Evolutionary conservation across 2,329 filamentous ascomycete genomes (phyloP), one percentile per base, ranked within the genome.

Genomic region (Xylariaceae sp.): DNA sequence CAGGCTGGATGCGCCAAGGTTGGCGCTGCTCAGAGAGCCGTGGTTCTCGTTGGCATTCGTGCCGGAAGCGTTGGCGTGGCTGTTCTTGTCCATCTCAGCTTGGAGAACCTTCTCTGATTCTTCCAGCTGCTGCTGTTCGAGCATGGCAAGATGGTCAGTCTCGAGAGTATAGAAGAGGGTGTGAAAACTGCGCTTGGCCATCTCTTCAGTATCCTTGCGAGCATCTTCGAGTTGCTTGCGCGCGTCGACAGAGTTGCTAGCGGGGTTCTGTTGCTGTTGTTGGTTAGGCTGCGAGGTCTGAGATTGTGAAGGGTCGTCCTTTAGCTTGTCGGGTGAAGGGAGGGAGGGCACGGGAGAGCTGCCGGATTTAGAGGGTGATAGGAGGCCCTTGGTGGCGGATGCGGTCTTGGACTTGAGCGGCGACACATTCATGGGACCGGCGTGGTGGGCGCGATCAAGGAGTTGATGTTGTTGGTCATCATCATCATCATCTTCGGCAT

Each of bases 91-190:
- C 76, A 95, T 93, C 68, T 98, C 93, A 12, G 91, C 91, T 66
- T 97, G 92, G 8, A 97, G 85, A 64, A 95, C 90, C 64, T 94
- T 86, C 65, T 98, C 93, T 1, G 94, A 90, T 65, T 97, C 93
- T 62, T 98, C 93, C 21, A 98, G 77, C 66, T 92, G 89, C 66
- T 97, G 90, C 67, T 98, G 93, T 66, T 98, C 93, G 46, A 97
- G 70, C 93, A 98, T 97, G 39, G 93, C 93, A 58, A 92, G 89
- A 44, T 88, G 82, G 64, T 98, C 93, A 64, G 92, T 93, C 67
- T 98, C 93, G 23, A 97, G 76, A 1, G 93, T 96, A 66, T 95
- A 92, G 67, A 97, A 95, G 54, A 95, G 78, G 8, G 89, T 94
- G 63, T 95, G 86, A 67, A 96, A 97, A 68, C 86, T 93, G 59